Evolutionary conservation across 768 basidiomycete species (phyloP), one percentile per base, ranked within the genome.

Genomic region (Lanmaoa rubissima): DNA sequence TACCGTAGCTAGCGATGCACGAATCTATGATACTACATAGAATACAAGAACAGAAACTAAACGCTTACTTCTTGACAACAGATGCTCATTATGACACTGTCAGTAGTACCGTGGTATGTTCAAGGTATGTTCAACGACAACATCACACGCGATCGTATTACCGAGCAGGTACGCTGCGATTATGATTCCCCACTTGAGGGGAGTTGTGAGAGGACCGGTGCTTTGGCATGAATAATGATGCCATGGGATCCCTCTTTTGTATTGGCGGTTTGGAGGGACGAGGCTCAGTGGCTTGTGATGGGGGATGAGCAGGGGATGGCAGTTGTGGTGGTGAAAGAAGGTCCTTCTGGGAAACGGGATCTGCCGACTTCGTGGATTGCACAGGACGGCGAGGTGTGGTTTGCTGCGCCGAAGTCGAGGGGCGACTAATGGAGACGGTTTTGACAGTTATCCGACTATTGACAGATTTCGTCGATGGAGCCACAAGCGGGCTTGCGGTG

Each of bases 141-240:
- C 0, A 47, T 47, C n/a, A 55, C 47, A 47, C 17, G 28, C 24
- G 26, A 31, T 54, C n/a, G 40, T 26, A 44, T 67, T 48, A 73
- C 21, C 62, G 60, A 44, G 64, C 47, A 44, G 68, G 68, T 24
- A 60, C 59, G 35, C 32, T 60, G 46, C 65, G 67, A 35, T 59
- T 56, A 32, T 64, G 48, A 38, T 50, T 59, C 28, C 65, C 65
- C 21, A 53, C 45, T 59, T 73, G 74, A 59, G 43, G 81, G 78
- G 4, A 75, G 77, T 61, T 85, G 84, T 24, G 82, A 82, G 63
- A 83, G 73, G 83, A 78, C 56, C 86, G 85, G 60, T 85, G 87
- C 71, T 89, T 91, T 51, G 89, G 89, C 70, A 91, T 85, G 71
- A 92, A 92, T 11, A 82, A 62, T 3, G 76, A 69, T 39, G 78